phyloP scores from a whole-genome alignment of 805 yeast species.

The Hanseniaspora thailandica region DNA sequence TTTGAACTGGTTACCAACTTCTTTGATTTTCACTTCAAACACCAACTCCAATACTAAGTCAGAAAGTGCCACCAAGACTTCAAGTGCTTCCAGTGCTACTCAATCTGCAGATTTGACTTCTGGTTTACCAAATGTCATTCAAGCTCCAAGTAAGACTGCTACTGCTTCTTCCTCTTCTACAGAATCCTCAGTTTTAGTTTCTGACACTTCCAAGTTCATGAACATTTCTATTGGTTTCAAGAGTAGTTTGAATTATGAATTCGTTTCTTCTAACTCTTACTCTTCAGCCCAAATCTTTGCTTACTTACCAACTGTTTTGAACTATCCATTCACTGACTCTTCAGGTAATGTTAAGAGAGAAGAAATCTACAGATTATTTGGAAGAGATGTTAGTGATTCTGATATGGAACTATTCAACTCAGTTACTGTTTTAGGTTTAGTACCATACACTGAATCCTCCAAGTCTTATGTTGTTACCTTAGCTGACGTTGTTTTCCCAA shows the following conservation, averaged over 20 bases:
- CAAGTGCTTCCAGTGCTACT: neutral
- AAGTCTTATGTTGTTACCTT: constrained; percentile 67
- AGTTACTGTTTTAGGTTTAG: constrained; percentile 53
- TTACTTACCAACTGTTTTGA: constrained; percentile 65
- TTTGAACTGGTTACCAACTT: constrained; percentile 21
- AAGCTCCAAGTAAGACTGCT: constrained; percentile 22
- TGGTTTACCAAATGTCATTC: constrained; percentile 32
- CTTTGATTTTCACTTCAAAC: constrained; percentile 23
- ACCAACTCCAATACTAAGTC: constrained; percentile 22
- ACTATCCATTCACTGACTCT: constrained; percentile 42
- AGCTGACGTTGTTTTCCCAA: constrained; percentile 78
- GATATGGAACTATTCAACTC: constrained; percentile 24
- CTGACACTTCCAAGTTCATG: constrained; percentile 22
- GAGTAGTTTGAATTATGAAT: constrained; percentile 68
- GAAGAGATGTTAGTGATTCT: constrained; percentile 16
- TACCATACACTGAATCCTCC: constrained; percentile 54
- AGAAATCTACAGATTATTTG: constrained; percentile 5
- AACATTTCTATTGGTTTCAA: constrained; percentile 40
- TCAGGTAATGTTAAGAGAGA: constrained; percentile 10
- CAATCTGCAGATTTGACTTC: constrained; percentile 22
- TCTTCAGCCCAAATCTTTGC: constrained; percentile 63
- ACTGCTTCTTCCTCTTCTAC: neutral
- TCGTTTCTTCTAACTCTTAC: constrained; percentile 69
- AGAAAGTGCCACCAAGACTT: constrained; percentile 13
- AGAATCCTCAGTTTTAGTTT: constrained; percentile 19